phyloP scores from a whole-genome alignment of 306 rosid species.

The Benincasa hispida region DNA sequence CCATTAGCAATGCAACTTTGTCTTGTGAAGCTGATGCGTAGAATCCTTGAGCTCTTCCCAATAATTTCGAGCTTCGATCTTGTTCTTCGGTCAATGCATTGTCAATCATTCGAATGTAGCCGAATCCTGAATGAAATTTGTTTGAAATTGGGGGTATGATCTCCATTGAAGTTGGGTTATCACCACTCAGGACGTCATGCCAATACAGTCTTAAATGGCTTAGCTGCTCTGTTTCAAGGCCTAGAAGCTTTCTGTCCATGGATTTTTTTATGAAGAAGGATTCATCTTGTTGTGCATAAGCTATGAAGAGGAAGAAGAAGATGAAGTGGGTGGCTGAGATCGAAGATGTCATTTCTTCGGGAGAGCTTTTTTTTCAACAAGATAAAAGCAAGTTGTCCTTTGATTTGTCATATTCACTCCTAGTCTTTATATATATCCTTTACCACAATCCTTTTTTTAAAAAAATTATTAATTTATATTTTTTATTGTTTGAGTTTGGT shows the following conservation, averaged over 20 bases:
- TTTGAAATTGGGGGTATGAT: neutral
- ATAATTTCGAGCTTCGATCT: neutral
- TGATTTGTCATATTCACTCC: no score
- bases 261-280: neutral
- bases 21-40: neutral
- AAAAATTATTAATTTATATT: no score
- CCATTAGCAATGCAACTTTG: neutral
- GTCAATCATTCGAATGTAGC: neutral
- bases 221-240: neutral
- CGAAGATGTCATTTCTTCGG: neutral
- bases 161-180: neutral
- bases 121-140: neutral
- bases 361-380: no score
- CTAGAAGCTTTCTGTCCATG: neutral
- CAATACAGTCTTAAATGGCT: neutral
- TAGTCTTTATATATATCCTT: no score
- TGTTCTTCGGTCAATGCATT: conserved; percentile 1
- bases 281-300: neutral
- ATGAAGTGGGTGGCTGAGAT: neutral
- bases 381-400: no score
- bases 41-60: conserved; percentile 7
- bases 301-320: neutral
- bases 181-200: conserved; percentile 4
- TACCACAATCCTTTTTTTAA: no score
- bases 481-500: no score